Percentiles rank a stretch among this genome's conserved stretches.
Evolutionary conservation across 441 rosid species (phyloP).

Genomic region (Macaranga tanarius): DNA sequence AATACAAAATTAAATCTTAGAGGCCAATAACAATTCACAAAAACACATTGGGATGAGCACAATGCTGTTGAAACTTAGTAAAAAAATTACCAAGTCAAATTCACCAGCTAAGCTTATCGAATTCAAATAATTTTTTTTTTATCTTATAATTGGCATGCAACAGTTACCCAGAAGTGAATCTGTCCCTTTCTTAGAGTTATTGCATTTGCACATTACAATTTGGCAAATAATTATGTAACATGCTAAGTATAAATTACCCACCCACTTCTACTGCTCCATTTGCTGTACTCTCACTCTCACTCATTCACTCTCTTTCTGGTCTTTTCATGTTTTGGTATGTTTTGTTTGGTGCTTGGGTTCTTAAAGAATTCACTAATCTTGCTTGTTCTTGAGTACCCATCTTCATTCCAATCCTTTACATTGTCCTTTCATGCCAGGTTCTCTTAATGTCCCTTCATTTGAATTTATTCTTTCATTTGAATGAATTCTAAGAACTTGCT

Average conservation of each 20-base stretch:
- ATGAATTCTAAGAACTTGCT: not conserved
- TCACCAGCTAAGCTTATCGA: not conserved
- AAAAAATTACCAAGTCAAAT: not conserved
- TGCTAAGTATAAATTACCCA: not conserved
- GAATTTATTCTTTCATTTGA: not conserved
- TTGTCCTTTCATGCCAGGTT: not conserved
- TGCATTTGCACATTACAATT: too few species aligned
- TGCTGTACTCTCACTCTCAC: constrained; percentile 8
- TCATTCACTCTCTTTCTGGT: not conserved
- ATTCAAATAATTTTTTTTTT: too few species aligned
- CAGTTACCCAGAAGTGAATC: not conserved
- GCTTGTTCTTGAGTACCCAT: not conserved
- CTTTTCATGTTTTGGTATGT: too few species aligned
- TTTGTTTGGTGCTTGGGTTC: not conserved
- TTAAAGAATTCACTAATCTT: constrained; percentile 2
- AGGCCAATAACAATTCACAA: not conserved
- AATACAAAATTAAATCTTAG: too few species aligned
- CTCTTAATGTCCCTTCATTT: not conserved
- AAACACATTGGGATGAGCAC: too few species aligned
- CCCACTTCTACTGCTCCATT: constrained; percentile 8
- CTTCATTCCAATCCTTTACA: not conserved
- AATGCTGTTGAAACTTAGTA: not conserved
- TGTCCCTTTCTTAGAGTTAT: not conserved
- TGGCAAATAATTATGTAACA: not conserved
- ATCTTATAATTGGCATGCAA: too few species aligned